Base-by-base conservation (phyloP, 2,329 filamentous ascomycete genomes). In the Stenocarpella maydis region DNA sequence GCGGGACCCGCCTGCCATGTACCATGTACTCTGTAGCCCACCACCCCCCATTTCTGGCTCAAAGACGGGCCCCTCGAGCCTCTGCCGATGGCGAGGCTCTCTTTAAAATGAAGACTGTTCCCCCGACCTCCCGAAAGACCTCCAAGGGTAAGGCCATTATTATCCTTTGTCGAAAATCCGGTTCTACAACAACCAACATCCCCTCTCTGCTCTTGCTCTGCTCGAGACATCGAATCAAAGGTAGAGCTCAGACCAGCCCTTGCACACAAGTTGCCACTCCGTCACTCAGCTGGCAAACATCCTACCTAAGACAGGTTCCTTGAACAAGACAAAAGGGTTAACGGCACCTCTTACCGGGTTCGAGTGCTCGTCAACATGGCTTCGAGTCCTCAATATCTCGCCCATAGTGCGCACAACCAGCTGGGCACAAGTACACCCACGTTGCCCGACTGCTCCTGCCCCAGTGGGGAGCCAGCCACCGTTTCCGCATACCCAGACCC, bases 351-450 rank as follows among this genome's bases (percentile, higher is more conserved):
- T 49, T 53, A 69, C 60, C 74, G 72, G 54, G 71, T 76, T 52
- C 74, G 72, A 64, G 74, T 74, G 55, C 68, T 74, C 69, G 66
- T 76, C 73, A 74, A 76, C 69, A 79, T 78, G 76, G 67, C 67
- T 37, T 67, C 73, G 49, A 72, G 67, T 60, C 50, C 72, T 34
- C 74, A 74, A 39, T 78, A 75, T 70, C 73, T 76, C 37, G 67
- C 71, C 68, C 73, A 72, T n/a, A 71, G 70, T 61, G 72, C 71
- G 58, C 74, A 75, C 60, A 70, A 74, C 45, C 64, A 65, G 47
- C 72, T 74, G 26, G 74, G 75, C 71, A 60, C 66, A 65, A 60
- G 31, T 61, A 39, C 65, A 53, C 54, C 67, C n/a, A 49, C 45
- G 45, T n/a, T 69, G 55, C 55, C 61, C 15, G 39, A 63, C 69